Evolutionary conservation across 352 stramenopile species (phyloP).

Genomic region (Globisporangium takayamanum): DNA sequence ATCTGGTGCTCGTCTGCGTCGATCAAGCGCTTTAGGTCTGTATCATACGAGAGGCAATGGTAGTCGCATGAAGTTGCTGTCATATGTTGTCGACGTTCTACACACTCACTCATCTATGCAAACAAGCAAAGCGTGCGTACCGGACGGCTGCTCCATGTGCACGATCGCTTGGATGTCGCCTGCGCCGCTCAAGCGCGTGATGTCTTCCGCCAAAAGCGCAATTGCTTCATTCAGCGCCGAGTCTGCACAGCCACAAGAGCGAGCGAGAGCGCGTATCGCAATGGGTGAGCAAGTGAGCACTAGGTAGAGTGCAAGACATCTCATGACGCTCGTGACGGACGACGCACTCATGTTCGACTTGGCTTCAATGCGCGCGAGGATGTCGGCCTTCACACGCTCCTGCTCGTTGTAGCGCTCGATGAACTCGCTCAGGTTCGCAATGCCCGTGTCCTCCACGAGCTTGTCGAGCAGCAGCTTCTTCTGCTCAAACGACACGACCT

Average conservation of each 20-base stretch:
- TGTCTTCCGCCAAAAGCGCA: conserved; percentile 45
- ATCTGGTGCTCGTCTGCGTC: conserved; percentile 43
- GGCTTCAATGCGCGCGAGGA: conserved; percentile 46
- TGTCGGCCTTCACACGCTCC: conserved; percentile 38
- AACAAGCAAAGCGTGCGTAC: conserved; percentile 13
- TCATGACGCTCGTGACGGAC: background rate
- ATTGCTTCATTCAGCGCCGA: conserved; percentile 37
- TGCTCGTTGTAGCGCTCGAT: conserved; percentile 58
- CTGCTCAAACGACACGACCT: conserved; percentile 62
- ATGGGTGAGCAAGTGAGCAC: background rate
- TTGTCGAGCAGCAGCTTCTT: conserved; percentile 60
- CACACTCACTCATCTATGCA: background rate
- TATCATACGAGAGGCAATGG: background rate
- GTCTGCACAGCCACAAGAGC: conserved; percentile 19
- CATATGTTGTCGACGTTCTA: no score
- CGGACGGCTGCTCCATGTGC: conserved; percentile 34
- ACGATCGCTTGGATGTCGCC: conserved; percentile 32
- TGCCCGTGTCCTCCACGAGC: conserved; percentile 41
- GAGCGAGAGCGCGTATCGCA: background rate
- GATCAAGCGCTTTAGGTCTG: conserved; percentile 47
- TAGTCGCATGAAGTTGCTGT: background rate
- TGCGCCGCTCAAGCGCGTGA: conserved; percentile 38
- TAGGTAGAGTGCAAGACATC: background rate
- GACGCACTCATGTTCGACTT: conserved; percentile 41
- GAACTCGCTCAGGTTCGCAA: conserved; percentile 54